Percentiles rank a stretch among this genome's conserved stretches.
phyloP scores from a whole-genome alignment of 768 basidiomycete genomes.

The Mrakia gelida region DNA sequence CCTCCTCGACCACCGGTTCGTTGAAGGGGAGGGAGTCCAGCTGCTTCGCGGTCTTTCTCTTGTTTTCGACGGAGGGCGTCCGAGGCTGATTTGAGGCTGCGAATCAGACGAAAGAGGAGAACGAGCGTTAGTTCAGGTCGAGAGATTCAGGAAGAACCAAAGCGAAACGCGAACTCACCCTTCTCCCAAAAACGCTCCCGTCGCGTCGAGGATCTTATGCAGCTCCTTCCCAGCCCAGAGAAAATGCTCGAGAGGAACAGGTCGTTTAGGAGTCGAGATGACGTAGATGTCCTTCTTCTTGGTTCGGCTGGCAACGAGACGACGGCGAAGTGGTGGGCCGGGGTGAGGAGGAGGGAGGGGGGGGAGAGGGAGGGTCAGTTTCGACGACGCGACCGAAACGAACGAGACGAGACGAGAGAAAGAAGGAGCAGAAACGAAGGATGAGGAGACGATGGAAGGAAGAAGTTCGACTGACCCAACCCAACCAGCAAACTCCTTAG shows the following conservation, averaged over 20 bases:
- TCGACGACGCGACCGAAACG: not conserved
- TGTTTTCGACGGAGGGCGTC: slow-evolving; percentile 89
- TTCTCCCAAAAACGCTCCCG: slow-evolving; percentile 63
- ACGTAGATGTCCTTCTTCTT: slow-evolving; percentile 99
- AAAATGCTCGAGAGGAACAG: slow-evolving; percentile 94
- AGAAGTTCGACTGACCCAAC: slow-evolving; percentile 67
- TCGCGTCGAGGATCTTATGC: slow-evolving; percentile 85
- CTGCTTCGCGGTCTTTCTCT: slow-evolving; percentile 95
- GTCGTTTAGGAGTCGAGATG: slow-evolving; percentile 90
- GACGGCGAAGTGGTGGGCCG: too few species aligned
- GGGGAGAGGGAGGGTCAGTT: slow-evolving; percentile 22
- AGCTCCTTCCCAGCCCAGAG: slow-evolving; percentile 89
- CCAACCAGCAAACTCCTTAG: slow-evolving; percentile 98
- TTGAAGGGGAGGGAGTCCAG: slow-evolving; percentile 80
- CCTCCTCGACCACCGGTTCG: slow-evolving; percentile 76
- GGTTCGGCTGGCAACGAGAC: slow-evolving; percentile 61
- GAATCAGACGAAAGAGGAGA: not conserved
- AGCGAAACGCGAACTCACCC: slow-evolving; percentile 54
- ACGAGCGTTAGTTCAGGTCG: not conserved
- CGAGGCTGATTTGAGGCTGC: slow-evolving; percentile 81
- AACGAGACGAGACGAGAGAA: not conserved
- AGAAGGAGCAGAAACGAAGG: not conserved
- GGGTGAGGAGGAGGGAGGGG: not conserved
- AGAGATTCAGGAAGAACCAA: not conserved
- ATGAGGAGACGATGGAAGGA: not conserved